Evolutionary conservation across 176 grass and related monocot species (phyloP), one percentile per base, ranked within the genome.

Genomic region (Paspalum vaginatum): DNA sequence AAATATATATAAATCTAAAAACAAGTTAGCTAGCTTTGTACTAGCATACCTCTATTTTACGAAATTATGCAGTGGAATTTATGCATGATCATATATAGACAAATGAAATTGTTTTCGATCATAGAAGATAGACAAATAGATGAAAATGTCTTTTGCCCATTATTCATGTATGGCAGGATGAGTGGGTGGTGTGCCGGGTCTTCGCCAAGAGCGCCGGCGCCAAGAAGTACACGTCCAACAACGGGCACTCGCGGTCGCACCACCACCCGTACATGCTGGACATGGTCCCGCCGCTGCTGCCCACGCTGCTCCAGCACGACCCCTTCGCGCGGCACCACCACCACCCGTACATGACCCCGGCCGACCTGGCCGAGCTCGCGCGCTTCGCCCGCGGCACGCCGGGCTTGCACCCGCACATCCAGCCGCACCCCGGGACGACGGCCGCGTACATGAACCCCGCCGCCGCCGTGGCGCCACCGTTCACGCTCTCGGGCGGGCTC

Each of bases 131-230:
- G 53, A 57, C n/a, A 57, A 57, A 22, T 57, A 10, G 26, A 26
- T 61, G 14, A 11, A 44, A 46, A 77, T 49, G 43, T 50, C 37
- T 25, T 20, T 10, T 17, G 18, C 7, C 3, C 14, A 18, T 27
- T 0, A 49, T 38, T 37, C 65, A 17, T 24, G 12, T 61, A 15
- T 3, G 8, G 2, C 56, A 97, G 94, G 94, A 97, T 63, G 89
- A 94, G 57, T 97, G 94, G 91, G 87, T 92, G 18, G 85, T 97
- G 0, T 97, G 91, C 40, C 91, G 94, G 8, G 59, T 97, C 5
- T 97, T 97, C 68, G 88, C 88, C 50, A 97, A 97, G 76, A 94
- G 82, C 50, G 45, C 70, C 0, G 78, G 65, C 14, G 78, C 48
- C 18, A 97, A 94, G 87, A 89, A 97, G 69, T 90, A 93, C 27